Conservation (phyloP, 805 yeast genomes). For the Yamadazyma philogaea region DNA sequence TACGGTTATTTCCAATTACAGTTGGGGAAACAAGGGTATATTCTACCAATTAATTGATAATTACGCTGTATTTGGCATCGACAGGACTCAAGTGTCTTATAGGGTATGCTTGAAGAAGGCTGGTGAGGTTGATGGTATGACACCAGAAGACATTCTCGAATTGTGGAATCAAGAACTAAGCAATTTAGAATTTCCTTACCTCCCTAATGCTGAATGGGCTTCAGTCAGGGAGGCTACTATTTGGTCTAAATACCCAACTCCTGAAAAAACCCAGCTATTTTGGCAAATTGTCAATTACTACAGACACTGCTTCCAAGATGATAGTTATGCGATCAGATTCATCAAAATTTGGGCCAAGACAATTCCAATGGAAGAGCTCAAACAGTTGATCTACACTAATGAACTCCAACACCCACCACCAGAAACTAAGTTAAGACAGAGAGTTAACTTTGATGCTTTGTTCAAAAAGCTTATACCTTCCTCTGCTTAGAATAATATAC, state of each 20-base stretch:
- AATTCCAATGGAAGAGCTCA: not conserved
- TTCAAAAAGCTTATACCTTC: not conserved
- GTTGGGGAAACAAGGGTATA: conserved; percentile 66
- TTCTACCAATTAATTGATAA: conserved; percentile 61
- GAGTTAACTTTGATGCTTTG: not conserved
- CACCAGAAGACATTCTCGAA: conserved; percentile 48
- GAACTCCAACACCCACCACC: not conserved
- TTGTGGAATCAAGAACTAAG: conserved; percentile 54
- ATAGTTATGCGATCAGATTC: conserved; percentile 28
- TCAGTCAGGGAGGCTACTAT: conserved; percentile 76
- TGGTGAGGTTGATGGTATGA: conserved; percentile 57
- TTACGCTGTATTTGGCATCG: conserved; percentile 54
- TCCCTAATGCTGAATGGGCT: conserved; percentile 84
- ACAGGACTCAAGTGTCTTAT: conserved; percentile 65
- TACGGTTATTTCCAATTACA: conserved; percentile 63
- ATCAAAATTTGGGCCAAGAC: conserved; percentile 23
- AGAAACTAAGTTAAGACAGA: not conserved
- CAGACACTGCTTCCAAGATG: conserved; percentile 41
- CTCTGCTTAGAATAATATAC: not conserved
- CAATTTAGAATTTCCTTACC: conserved; percentile 52
- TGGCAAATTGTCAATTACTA: conserved; percentile 52
- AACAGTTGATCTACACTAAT: not conserved
- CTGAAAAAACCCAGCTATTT: conserved; percentile 52
- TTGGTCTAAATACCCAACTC: conserved; percentile 32
- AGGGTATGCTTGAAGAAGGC: conserved; percentile 71